These are phyloP conservation scores for Epicoccum nigrum DNA, from an alignment of 2,329 filamentous ascomycete genomes.

Conservation along the genomic window DNA sequence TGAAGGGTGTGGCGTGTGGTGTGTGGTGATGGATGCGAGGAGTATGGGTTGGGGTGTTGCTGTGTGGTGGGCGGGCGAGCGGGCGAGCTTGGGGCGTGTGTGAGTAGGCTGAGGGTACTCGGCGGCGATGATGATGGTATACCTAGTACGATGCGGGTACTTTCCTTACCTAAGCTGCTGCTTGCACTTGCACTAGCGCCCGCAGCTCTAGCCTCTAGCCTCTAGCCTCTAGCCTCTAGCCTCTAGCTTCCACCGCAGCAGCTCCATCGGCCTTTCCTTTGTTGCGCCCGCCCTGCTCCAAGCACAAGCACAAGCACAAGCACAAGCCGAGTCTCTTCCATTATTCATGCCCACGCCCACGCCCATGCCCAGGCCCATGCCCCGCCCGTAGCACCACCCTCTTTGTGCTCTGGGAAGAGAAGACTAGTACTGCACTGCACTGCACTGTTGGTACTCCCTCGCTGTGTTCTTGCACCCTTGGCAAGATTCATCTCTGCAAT, in stretches of 20 bases:
- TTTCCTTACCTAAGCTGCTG: background rate
- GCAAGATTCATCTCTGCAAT: too few species aligned
- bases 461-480: too few species aligned
- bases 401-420: too few species aligned
- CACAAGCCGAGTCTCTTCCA: background rate
- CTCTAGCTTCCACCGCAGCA: too few species aligned
- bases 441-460: too few species aligned
- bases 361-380: background rate
- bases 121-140: background rate
- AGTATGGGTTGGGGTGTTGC: background rate
- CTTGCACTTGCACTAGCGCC: background rate
- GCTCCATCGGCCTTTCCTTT: constrained; percentile 7
- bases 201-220: background rate
- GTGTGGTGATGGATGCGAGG: background rate
- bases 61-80: too few species aligned
- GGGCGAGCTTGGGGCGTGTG: too few species aligned
- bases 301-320: too few species aligned
- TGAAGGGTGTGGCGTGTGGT: constrained; percentile 1
- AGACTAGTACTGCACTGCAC: too few species aligned
- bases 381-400: background rate
- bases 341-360: constrained; percentile 7
- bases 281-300: constrained; percentile 9
- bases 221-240: constrained; percentile 1
- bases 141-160: background rate
- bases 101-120: too few species aligned